Evolutionary conservation across 495 filamentous ascomycete genomes (phyloP).

Genomic region (Hypomontagnella submonticulosa): DNA sequence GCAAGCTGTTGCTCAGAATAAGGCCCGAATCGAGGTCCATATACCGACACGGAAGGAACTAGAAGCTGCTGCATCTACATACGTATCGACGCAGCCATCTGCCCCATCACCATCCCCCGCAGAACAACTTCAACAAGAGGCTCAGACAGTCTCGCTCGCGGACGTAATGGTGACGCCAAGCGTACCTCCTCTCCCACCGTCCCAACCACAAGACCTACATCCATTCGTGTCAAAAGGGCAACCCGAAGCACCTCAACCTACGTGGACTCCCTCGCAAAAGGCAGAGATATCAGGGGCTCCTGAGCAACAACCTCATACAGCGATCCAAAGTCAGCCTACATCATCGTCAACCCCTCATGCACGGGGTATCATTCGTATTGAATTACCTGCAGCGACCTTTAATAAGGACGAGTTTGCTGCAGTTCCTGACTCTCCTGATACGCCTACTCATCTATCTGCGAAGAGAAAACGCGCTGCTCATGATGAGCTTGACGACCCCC

Average conservation of each 20-base stretch:
- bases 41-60: conserved; percentile 43
- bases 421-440: conserved; percentile 55
- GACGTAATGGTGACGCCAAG: conserved; percentile 46
- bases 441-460: conserved; percentile 52
- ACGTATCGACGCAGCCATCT: conserved; percentile 21
- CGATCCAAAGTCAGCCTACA: conserved; percentile 4
- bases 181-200: conserved; percentile 13
- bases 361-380: conserved; percentile 49
- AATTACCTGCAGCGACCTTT: conserved; percentile 50
- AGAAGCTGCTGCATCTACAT: conserved; percentile 31
- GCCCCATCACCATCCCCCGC: conserved; percentile 21
- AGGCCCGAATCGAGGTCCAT: conserved; percentile 47
- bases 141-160: conserved; percentile 47
- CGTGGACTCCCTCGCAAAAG: conserved; percentile 16
- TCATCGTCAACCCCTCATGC: conserved; percentile 22
- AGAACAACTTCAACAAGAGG: conserved; percentile 24
- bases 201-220: conserved; percentile 28
- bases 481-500: conserved; percentile 58
- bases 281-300: conserved; percentile 14
- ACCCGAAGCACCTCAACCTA: conserved; percentile 26
- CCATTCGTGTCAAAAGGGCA: conserved; percentile 9
- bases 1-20: conserved; percentile 44
- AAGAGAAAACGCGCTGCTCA: conserved; percentile 54
- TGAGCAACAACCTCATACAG: conserved; percentile 5
- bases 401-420: conserved; percentile 55